A percentile compares a stretch with the other conserved stretches of the same genome.
Conservation (phyloP, 179 eudicot species). For the Drosera spatulata region DNA sequence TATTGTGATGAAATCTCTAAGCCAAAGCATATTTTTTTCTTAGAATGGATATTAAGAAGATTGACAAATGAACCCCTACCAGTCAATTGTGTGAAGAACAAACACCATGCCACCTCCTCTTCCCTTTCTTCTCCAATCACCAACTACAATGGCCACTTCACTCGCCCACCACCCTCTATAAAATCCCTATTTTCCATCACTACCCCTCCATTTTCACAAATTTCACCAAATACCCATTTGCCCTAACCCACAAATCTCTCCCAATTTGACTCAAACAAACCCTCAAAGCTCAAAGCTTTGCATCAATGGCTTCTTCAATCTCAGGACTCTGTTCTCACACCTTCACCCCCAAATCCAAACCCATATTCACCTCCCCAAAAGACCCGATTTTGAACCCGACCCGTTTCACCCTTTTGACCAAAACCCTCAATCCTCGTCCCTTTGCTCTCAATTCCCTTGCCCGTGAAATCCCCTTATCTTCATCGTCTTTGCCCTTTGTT, state of each 20-base stretch:
- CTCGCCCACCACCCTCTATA: conserved; percentile 6
- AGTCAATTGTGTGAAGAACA: too few species aligned
- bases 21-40: too few species aligned
- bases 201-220: neutral
- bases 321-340: conserved; percentile 37
- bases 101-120: neutral
- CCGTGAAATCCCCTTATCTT: conserved; percentile 25
- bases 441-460: conserved; percentile 32
- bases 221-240: neutral
- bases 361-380: conserved; percentile 7
- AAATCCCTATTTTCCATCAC: conserved; percentile 8
- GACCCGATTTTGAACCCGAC: conserved; percentile 14
- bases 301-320: conserved; percentile 35
- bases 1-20: too few species aligned
- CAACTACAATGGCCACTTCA: neutral
- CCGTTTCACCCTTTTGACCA: conserved; percentile 13
- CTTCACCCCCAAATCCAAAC: conserved; percentile 23
- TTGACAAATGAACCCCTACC: too few species aligned
- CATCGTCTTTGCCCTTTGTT: conserved; percentile 10
- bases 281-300: too few species aligned
- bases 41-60: too few species aligned
- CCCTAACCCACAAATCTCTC: too few species aligned
- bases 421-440: conserved; percentile 8
- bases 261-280: too few species aligned
- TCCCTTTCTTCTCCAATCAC: conserved; percentile 1